Conservation (phyloP, 1,284 basidiomycete genomes). For the Sanghuangporus baumii region DNA sequence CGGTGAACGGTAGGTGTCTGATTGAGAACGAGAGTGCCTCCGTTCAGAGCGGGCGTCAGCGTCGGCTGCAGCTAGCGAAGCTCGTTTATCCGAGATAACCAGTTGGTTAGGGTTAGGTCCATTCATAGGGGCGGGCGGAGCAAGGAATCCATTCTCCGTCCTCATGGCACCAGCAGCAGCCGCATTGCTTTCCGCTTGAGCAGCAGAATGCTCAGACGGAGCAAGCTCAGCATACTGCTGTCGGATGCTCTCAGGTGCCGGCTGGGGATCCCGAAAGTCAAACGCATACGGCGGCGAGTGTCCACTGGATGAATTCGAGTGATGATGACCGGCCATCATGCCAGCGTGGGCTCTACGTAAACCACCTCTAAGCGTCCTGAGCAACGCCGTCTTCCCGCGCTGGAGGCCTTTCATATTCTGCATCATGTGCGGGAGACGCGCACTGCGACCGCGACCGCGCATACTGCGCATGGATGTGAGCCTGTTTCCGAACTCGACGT, state of each 20-base stretch:
- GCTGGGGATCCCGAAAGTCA: conserved; percentile 10
- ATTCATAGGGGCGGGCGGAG: not conserved
- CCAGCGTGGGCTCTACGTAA: not conserved
- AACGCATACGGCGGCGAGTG: not conserved
- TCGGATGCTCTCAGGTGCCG: not conserved
- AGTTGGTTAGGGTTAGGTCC: not conserved
- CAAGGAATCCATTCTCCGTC: not conserved
- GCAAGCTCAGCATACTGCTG: conserved; percentile 6
- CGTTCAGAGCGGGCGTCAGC: not conserved
- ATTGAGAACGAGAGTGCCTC: conserved; percentile 2
- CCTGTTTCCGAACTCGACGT: conserved; percentile 8
- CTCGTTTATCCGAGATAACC: not conserved
- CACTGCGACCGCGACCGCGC: not conserved
- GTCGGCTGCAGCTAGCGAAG: not conserved
- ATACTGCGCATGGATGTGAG: not conserved
- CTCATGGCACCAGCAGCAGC: not conserved
- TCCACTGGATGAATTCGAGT: not conserved
- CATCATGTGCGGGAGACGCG: not conserved
- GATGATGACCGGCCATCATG: not conserved
- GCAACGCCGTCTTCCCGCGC: conserved; percentile 2
- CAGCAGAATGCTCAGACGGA: not conserved
- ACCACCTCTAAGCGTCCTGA: conserved; percentile 1
- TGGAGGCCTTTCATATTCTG: not conserved
- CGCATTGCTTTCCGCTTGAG: not conserved
- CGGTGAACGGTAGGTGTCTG: not conserved